Base-by-base conservation (phyloP, 257 asterid genomes). In the Salvia miltiorrhiza region DNA sequence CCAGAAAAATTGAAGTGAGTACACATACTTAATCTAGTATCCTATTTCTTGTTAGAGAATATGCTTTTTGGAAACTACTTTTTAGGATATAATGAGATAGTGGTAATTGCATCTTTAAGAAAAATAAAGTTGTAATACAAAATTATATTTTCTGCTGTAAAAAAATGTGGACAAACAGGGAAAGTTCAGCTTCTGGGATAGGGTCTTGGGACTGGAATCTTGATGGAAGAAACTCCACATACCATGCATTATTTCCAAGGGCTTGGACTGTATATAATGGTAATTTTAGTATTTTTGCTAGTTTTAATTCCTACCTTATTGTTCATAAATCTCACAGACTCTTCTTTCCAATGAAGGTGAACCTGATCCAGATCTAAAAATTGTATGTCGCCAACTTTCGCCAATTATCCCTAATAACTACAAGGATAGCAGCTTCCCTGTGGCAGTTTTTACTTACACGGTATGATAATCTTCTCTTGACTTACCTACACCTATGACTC, bases 191-290 rank as follows among this genome's bases (percentile, higher is more conserved):
- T 74, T 73, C 86, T 68, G 99, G 99, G 72, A 86, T 91, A 75
- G 91, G 86, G 82, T 90, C 96, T 67, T 94, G 99, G 99, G 99
- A 91, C 85, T 94, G 99, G 99, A 84, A 77, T 43, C 83, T 94
- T 64, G 76, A 72, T 45, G 99, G 99, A 45, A 66, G 75, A 63
- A 77, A 76, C 26, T 94, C 89, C 30, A 84, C 96, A 14, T 94
- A 91, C 85, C 97, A 94, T 91, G 99, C 93, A 52, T 72, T 94
- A 80, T 94, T 65, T 79, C 99, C 99, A 4, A 87, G 99, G 82
- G 84, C 99, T n/a, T 94, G 99, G 99, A 94, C 99, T 32, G 95
- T 87, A 30, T 91, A 91, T 65, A 90, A 91, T 69, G 97, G 97
- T 94, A 87, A 70, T 79, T 57, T 56, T 62, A 41, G 47, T 67